Percentiles rank a stretch among this genome's conserved stretches.
These are phyloP conservation scores for Verticillium dahliae DNA, from an alignment of 2,329 filamentous ascomycete genomes.

Conservation along the genomic window DNA sequence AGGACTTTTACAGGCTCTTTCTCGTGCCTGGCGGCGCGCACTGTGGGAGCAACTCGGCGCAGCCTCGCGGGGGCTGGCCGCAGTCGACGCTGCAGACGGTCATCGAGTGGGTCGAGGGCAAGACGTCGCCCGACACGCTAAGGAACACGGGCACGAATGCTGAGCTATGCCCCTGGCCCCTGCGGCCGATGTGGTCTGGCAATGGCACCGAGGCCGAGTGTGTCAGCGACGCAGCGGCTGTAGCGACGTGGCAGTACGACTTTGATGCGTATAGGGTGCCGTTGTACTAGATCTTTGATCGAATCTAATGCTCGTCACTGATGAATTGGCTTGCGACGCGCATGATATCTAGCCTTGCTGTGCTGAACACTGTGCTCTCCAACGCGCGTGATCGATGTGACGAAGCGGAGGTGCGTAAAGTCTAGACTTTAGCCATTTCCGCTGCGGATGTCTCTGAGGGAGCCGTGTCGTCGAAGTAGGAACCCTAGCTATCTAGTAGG, in stretches of 20 bases:
- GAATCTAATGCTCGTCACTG: no score
- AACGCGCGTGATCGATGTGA: no score
- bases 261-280: slow-evolving; percentile 10
- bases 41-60: slow-evolving; percentile 37
- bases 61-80: slow-evolving; percentile 33
- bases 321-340: neutral
- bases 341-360: no score
- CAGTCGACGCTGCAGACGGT: slow-evolving; percentile 36
- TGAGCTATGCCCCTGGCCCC: slow-evolving; percentile 34
- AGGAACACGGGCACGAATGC: slow-evolving; percentile 31
- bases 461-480: no score
- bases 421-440: no score
- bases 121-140: slow-evolving; percentile 32
- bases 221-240: slow-evolving; percentile 5
- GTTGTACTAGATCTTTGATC: slow-evolving; percentile 2
- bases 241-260: slow-evolving; percentile 5
- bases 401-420: no score
- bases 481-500: no score
- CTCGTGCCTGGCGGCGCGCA: slow-evolving; percentile 44
- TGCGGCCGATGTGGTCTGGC: slow-evolving; percentile 30
- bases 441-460: no score
- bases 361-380: no score
- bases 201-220: slow-evolving; percentile 1
- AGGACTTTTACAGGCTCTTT: slow-evolving; percentile 22
- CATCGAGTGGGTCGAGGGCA: slow-evolving; percentile 47